A percentile compares a stretch with the other conserved stretches of the same genome.
phyloP scores from a whole-genome alignment of 352 stramenopile species.

The Ophiocytium majus region DNA sequence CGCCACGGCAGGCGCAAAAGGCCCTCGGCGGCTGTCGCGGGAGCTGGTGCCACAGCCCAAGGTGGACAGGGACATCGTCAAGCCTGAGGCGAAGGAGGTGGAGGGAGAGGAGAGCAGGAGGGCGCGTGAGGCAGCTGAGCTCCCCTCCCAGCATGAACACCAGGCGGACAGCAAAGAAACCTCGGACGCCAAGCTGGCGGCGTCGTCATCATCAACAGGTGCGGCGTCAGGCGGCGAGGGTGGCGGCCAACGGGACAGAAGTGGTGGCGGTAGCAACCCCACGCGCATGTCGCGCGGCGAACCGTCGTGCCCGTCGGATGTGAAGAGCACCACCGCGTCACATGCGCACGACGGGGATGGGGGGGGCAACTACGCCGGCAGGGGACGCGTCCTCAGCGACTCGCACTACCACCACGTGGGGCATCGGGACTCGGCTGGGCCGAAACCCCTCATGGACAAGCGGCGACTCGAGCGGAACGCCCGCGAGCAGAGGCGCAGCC shows the following conservation, averaged over 20 bases:
- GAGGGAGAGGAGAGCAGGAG: constrained; percentile 4
- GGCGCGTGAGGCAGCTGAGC: neutral
- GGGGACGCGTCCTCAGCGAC: neutral
- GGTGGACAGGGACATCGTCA: constrained; percentile 33
- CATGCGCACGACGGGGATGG: neutral
- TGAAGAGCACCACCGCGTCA: neutral
- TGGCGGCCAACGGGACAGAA: neutral
- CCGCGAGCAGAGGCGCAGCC: constrained; percentile 41
- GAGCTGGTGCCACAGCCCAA: constrained; percentile 22
- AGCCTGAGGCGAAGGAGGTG: constrained; percentile 42
- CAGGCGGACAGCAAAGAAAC: constrained; percentile 25
- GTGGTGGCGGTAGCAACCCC: neutral
- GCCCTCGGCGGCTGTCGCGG: neutral
- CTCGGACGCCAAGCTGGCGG: constrained; percentile 15
- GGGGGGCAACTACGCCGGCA: neutral
- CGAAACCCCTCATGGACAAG: constrained; percentile 30
- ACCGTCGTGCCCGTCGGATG: neutral
- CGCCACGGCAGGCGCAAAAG: neutral
- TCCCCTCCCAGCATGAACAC: neutral
- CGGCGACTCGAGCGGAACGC: constrained; percentile 50
- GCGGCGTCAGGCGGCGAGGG: neutral
- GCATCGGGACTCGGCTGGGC: neutral
- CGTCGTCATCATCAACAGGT: constrained; percentile 1
- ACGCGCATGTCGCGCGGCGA: neutral
- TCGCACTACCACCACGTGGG: too few relatives aligned